Conservation (phyloP, 306 rosid species). For the Cucumis melo region DNA sequence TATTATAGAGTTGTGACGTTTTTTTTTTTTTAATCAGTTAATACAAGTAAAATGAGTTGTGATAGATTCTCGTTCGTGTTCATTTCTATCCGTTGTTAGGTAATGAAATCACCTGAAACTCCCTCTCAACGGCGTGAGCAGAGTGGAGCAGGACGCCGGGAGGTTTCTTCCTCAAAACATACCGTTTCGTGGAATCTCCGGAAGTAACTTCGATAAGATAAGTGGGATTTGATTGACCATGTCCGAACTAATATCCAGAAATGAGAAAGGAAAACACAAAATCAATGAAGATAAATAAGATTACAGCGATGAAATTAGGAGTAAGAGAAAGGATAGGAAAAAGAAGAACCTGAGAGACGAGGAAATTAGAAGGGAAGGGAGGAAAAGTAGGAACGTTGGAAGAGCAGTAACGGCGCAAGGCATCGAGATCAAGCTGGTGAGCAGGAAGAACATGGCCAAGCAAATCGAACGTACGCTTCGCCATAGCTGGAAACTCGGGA, state of each 20-base stretch:
- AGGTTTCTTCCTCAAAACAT: conserved; percentile 88
- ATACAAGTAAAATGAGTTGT: background rate
- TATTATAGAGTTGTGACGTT: background rate
- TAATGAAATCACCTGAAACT: conserved; percentile 46
- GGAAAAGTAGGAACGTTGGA: conserved; percentile 65
- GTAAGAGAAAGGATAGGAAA: background rate
- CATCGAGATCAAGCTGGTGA: conserved; percentile 28
- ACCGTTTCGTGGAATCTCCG: conserved; percentile 36
- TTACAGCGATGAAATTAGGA: background rate
- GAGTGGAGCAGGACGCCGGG: conserved; percentile 63
- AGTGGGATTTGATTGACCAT: conserved; percentile 92
- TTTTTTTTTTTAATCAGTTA: background rate
- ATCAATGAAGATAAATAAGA: background rate
- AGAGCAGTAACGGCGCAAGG: conserved; percentile 52
- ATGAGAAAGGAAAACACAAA: background rate
- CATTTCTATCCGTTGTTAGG: background rate
- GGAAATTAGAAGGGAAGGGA: conserved; percentile 36
- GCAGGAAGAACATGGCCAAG: conserved; percentile 19
- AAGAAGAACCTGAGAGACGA: conserved; percentile 48
- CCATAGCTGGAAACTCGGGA: conserved; percentile 11
- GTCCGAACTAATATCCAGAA: conserved; percentile 45
- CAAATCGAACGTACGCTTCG: conserved; percentile 26
- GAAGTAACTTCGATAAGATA: conserved; percentile 57
- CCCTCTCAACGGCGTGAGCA: conserved; percentile 96
- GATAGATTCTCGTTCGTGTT: background rate